Evolutionary conservation across 176 grass and related monocot genomes (phyloP), one percentile per base, ranked within the genome.

Genomic region (Luzula sylvatica): DNA sequence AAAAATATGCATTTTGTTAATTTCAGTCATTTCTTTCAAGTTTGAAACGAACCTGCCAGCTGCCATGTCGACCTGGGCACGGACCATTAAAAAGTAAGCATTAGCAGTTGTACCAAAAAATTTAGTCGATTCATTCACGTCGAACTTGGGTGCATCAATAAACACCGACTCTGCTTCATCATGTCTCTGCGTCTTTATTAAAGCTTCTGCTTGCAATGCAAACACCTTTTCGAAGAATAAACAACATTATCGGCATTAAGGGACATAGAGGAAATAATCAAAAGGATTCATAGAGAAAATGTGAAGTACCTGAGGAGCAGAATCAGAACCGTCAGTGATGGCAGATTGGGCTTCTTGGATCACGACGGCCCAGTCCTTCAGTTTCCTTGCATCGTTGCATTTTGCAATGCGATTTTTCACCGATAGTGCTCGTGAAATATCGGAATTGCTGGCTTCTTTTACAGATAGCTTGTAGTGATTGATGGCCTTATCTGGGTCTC

Each of bases 171-270:
- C 81, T 4, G 86, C 82, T 19, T 98, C 82, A 7, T 98, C 93
- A 41, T 92, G 93, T 27, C 78, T 78, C 18, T 72, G 72, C 2
- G 90, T 78, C 72, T 79, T 72, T 38, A 92, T 38, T 64, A 87
- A 61, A 15, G 93, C 86, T 78, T 98, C 93, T 25, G 81, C 82
- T 70, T 87, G 85, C 54, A 98, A 56, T 53, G 93, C 78, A 45
- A 77, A 55, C 8, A 83, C 78, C 86, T 90, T 41, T 23, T n/a
- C 16, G 26, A 35, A 56, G 29, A 58, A 45, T 12, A 48, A 64
- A 8, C 8, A 50, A 64, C 16, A 48, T 35, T 46, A 49, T 64
- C 21, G 8, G 0, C 7, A 15, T 16, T 61, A 35, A 18, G 60
- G 23, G 20, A 35, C 30, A 35, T 0, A 16, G 21, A 45, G 7